Evolutionary conservation across 441 rosid genomes (phyloP), one percentile per base, ranked within the genome.

Genomic region (Sinapis alba): DNA sequence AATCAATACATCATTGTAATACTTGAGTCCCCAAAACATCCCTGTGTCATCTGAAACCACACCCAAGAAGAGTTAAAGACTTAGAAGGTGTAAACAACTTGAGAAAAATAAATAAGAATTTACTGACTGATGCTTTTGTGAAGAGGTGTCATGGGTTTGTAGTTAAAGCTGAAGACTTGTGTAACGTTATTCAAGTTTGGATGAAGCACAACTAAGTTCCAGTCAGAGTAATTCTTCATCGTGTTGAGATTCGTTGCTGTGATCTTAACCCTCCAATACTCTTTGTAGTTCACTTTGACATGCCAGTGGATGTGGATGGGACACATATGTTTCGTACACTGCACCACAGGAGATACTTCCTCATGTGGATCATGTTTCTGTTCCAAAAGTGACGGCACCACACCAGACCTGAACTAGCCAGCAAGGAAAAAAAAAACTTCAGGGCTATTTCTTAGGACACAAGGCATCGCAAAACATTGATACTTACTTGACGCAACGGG

Each of bases 221-320:
- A 94, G n/a, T 77, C 61, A 0, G 96, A 72, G 65, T 92, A 94
- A 73, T 92, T 94, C 62, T 78, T 86, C 72, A 86, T 75, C 24
- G 80, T 72, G 62, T 92, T 90, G 7, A 80, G 50, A 74, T 91
- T 93, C 3, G 88, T 85, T 47, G 90, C 78, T 4, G 93, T 91
- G 62, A 91, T 81, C 78, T 93, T 93, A 43, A 87, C 96, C 51
- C 96, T 72, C 99, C 99, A 92, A 26, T 88, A 89, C 50, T 83
- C 82, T 71, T 59, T 87, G 77, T 95, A 95, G 75, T 86, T 91
- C 59, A 86, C 85, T 74, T 93, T 95, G 10, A 95, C 86, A 51
- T 95, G 99, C 99, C 99, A 95, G 61, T 93, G 99, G 9, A 93
- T 86, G 27, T 82, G 76, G 11, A 91, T 80, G 0, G 97, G 98